Conservation (phyloP, 176 grass and related monocot genomes). For the Juncus effusus region DNA sequence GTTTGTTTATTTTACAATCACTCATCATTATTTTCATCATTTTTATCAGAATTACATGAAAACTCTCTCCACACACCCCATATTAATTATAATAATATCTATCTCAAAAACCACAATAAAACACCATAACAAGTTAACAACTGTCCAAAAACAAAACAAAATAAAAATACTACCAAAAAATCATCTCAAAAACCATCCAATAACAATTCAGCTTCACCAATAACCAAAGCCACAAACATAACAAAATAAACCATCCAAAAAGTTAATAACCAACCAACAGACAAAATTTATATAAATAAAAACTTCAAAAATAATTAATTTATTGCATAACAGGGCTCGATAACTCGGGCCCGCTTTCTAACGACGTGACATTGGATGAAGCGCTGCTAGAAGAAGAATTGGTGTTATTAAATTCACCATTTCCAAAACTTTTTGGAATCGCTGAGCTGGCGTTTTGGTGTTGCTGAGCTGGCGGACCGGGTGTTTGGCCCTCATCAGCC, state of each 20-base stretch:
- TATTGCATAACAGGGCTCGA: conserved; percentile 57
- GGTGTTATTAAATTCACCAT: conserved; percentile 51
- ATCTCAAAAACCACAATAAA: too few relatives aligned
- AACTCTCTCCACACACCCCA: too few relatives aligned
- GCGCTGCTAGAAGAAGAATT: conserved; percentile 41
- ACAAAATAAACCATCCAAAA: conserved; percentile 18
- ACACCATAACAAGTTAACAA: too few relatives aligned
- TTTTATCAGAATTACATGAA: too few relatives aligned
- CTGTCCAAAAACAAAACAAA: not conserved
- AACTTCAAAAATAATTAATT: conserved; percentile 18
- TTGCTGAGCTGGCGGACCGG: conserved; percentile 36
- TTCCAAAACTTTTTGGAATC: conserved; percentile 47
- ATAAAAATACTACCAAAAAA: conserved; percentile 13
- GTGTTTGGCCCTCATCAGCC: conserved; percentile 67
- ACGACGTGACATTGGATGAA: conserved; percentile 59
- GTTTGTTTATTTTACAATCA: too few relatives aligned
- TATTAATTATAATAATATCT: too few relatives aligned
- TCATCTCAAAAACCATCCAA: not conserved
- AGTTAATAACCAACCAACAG: not conserved
- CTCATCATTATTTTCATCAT: too few relatives aligned
- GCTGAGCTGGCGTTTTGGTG: conserved; percentile 30
- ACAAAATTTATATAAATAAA: conserved; percentile 14
- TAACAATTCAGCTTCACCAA: not conserved
- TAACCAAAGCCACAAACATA: not conserved
- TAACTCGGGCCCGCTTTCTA: conserved; percentile 48